Evolutionary conservation across 2,329 filamentous ascomycete species (phyloP), one percentile per base, ranked within the genome.

Genomic region (Fusarium torreyae): DNA sequence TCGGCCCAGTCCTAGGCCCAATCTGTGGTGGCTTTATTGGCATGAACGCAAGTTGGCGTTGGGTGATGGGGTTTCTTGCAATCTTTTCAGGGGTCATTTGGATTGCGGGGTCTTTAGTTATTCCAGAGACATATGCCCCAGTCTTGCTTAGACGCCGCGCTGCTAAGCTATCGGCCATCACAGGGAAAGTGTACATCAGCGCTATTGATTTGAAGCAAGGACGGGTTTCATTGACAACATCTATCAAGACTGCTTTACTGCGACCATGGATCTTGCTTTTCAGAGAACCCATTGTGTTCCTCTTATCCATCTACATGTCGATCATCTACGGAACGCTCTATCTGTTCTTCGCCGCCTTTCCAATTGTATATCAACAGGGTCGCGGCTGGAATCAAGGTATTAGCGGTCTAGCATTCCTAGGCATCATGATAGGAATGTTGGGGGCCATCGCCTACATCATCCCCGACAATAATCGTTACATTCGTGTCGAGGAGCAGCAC

Each of bases 121-220:
- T 96, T 0, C 92, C 92, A 1, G 93, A 96, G 78, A 96, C 93
- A 0, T 95, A 94, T 76, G 89, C 92, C 0, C 92, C 93, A 0
- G 90, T 88, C 1, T 88, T 97, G 49, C 86, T 97, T 10, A 20
- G 54, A 10, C 40, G 36, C 15, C 54, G 54, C 2, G 54, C 54
- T 24, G 45, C 45, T 1, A 51, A 51, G 28, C 45, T 57, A 6
- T 51, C 45, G 17, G 51, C 50, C 20, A 57, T 57, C 20, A 57
- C 54, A 20, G 54, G 54, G 3, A 51, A 57, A 24, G 28, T 43
- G 38, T 51, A 57, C 10, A 31, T 57, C 38, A 57, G 54, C 45
- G 43, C 43, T 20, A 8, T 51, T 7, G 54, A 57, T 39, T 22
- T 43, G 15, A 46, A 51, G 85, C 69, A 81, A 83, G 40, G 57